phyloP scores from a whole-genome alignment of 208 protist genomes.

The Leishmania tropica region DNA sequence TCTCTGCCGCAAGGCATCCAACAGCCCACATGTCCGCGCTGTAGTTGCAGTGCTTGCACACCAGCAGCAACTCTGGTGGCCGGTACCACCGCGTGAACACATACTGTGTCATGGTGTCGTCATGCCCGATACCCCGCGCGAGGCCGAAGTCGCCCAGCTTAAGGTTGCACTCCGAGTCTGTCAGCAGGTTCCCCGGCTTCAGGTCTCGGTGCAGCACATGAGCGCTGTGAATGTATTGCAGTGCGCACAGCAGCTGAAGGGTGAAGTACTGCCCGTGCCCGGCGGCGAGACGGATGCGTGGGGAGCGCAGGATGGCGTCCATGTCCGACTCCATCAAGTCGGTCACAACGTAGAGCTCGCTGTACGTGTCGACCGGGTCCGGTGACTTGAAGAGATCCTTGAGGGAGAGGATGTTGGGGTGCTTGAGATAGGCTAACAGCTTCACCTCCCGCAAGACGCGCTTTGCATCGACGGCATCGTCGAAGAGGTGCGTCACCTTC shows the following conservation, averaged over 20 bases:
- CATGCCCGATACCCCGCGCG: slow-evolving; percentile 52
- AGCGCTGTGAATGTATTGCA: slow-evolving; percentile 96
- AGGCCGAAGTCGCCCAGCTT: slow-evolving; percentile 95
- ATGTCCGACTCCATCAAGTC: slow-evolving; percentile 95
- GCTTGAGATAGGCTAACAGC: slow-evolving; percentile 65
- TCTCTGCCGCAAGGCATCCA: slow-evolving; percentile 96
- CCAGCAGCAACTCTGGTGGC: slow-evolving; percentile 98
- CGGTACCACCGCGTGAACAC: slow-evolving; percentile 99
- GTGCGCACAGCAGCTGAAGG: slow-evolving; percentile 94
- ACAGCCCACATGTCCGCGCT: slow-evolving; percentile 97
- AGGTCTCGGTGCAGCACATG: slow-evolving; percentile 96
- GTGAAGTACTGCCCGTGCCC: slow-evolving; percentile 95
- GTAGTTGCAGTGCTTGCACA: slow-evolving; percentile 84
- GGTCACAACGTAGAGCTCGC: slow-evolving; percentile 87
- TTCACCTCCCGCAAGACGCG: slow-evolving; percentile 86
- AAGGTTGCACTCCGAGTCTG: slow-evolving; percentile 91
- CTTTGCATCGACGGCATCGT: slow-evolving; percentile 93
- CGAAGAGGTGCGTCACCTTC: slow-evolving; percentile 96
- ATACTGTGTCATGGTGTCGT: slow-evolving; percentile 94
- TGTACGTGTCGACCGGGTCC: slow-evolving; percentile 43
- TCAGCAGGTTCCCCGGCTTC: slow-evolving; percentile 94
- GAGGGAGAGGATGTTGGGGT: slow-evolving; percentile 86
- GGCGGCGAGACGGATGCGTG: slow-evolving; percentile 41
- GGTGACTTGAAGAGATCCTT: slow-evolving; percentile 71
- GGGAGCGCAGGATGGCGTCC: slow-evolving; percentile 75